These are phyloP conservation scores for Yamadazyma friedrichii DNA, from an alignment of 1,139 yeast genomes.

Conservation along the genomic window DNA sequence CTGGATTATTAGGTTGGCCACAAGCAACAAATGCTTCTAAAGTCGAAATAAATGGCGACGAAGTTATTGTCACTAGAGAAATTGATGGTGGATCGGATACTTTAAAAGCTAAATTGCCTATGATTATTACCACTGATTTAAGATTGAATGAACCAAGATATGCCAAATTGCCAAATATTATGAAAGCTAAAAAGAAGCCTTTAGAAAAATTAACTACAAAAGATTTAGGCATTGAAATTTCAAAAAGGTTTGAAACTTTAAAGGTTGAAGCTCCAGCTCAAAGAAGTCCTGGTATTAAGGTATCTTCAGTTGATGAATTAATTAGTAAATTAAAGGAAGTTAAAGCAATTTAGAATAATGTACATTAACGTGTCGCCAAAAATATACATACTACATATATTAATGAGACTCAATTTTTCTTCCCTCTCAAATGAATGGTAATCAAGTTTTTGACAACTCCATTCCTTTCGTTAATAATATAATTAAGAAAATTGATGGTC, in stretches of 20 bases:
- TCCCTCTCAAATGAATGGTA: neutral
- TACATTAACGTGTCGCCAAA: neutral
- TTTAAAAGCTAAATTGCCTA: slow-evolving; percentile 72
- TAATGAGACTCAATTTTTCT: neutral
- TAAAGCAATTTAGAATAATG: slow-evolving; percentile 44
- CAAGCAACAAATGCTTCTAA: slow-evolving; percentile 96
- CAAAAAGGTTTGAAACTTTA: slow-evolving; percentile 64
- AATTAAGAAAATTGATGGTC: slow-evolving; percentile 17
- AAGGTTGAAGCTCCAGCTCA: slow-evolving; percentile 83
- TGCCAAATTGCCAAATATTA: slow-evolving; percentile 88
- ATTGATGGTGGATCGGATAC: slow-evolving; percentile 94
- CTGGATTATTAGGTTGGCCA: slow-evolving; percentile 94
- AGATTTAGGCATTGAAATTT: slow-evolving; percentile 69
- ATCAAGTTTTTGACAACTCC: slow-evolving; percentile 2
- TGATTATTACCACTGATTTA: slow-evolving; percentile 87
- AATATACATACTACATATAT: neutral
- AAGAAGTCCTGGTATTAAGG: slow-evolving; percentile 80
- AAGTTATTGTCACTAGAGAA: slow-evolving; percentile 81
- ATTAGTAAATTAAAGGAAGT: slow-evolving; percentile 72
- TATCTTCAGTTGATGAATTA: slow-evolving; percentile 78
- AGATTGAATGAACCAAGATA: slow-evolving; percentile 94
- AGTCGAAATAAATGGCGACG: slow-evolving; percentile 63
- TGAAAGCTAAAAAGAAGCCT: slow-evolving; percentile 98
- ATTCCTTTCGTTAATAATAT: slow-evolving; percentile 1
- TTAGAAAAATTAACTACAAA: slow-evolving; percentile 64